Base-by-base conservation (phyloP, 139 green algal genomes). In the Asterochloris sp. region DNA sequence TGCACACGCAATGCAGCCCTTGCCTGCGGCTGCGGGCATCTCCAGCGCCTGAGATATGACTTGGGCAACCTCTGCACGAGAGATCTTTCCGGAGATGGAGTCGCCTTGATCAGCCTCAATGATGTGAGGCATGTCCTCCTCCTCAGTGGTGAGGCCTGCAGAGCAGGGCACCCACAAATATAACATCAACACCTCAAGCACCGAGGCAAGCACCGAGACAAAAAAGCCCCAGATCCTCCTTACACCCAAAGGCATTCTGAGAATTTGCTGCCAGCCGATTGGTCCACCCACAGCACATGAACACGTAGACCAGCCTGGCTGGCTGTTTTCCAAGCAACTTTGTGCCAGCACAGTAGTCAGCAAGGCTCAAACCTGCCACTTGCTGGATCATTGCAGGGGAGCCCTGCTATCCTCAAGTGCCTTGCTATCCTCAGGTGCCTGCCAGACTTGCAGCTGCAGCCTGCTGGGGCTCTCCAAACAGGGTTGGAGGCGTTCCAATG, bases 71-170 rank as follows among this genome's bases (percentile, higher is more conserved):
- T 97, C 95, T n/a, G 87, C 89, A 0, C 93, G 88, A 0, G 82
- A 79, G 29, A 95, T 78, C 64, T 83, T 87, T 68, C 89, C 90
- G 2, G 68, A 86, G 75, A 95, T 93, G 78, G 62, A 73, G 84
- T 98, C 95, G 11, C 95, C 95, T 83, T 95, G 91, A 73, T 88
- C 78, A 0, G 87, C 88, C 80, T 97, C 91, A 38, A 96, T 60
- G 78, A 93, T 73, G 47, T 83, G 86, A 0, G 87, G 69, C 82
- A n/a, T 74, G 12, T 69, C 81, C 79, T 87, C 81, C 2, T 83
- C 68, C 69, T 88, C 84, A 13, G n/a, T 73, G 15, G 84, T 83
- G 68, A 87, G 71, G 66, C 84, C 84, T 86, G 77, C 54, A 76
- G 10, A 69, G 10, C 11, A 62, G 23, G 0, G 27, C 11, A 73